Evolutionary conservation across 192 early-diverging fungal genomes (phyloP).

Genomic region (Coemansia furcata): DNA sequence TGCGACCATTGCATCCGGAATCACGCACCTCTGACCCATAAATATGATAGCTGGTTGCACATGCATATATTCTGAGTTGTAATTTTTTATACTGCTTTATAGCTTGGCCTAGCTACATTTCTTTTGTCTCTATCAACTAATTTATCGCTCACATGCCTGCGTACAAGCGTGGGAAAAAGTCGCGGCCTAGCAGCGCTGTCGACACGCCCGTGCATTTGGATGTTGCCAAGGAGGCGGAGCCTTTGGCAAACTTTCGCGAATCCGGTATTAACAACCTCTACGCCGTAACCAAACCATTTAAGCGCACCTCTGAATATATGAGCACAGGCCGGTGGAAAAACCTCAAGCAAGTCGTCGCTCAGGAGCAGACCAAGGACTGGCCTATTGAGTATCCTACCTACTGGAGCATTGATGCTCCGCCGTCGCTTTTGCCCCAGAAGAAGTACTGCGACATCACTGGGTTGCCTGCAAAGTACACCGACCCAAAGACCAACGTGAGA

Average conservation of each 20-base stretch:
- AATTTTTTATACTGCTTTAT: background rate
- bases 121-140: background rate
- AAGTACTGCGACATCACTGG: slow-evolving; percentile 94
- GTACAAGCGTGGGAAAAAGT: slow-evolving; percentile 43
- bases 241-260: slow-evolving; percentile 31
- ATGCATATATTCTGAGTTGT: background rate
- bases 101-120: background rate
- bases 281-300: slow-evolving; percentile 67
- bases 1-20: background rate
- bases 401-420: slow-evolving; percentile 80
- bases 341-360: slow-evolving; percentile 75
- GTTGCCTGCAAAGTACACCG: slow-evolving; percentile 79
- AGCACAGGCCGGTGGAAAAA: slow-evolving; percentile 71
- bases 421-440: slow-evolving; percentile 78
- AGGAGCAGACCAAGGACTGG: slow-evolving; percentile 63
- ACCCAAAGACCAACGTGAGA: slow-evolving; percentile 81
- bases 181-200: slow-evolving; percentile 45
- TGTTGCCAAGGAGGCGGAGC: slow-evolving; percentile 29
- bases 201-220: slow-evolving; percentile 36
- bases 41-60: background rate
- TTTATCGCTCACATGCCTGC: slow-evolving; percentile 17
- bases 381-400: slow-evolving; percentile 68
- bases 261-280: slow-evolving; percentile 45
- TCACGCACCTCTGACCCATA: background rate
- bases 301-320: slow-evolving; percentile 59